phyloP scores from a whole-genome alignment of 1,284 basidiomycete genomes.

The Takashimella koratensis region DNA sequence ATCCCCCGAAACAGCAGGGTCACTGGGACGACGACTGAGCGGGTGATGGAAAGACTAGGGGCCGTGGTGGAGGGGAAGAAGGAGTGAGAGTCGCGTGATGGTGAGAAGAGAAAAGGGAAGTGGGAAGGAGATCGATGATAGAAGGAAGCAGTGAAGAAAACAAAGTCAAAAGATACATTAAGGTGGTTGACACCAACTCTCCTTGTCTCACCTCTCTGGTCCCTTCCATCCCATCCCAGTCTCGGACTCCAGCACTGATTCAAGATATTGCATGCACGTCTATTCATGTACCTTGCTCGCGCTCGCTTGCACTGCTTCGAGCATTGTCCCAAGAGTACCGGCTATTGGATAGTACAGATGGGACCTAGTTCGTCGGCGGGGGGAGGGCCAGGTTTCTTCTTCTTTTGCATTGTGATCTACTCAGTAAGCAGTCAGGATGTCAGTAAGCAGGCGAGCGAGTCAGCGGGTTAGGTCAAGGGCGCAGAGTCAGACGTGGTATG shows the following conservation, averaged over 20 bases:
- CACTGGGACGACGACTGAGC: constrained; percentile 51
- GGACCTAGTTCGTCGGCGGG: neutral
- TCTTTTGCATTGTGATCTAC: constrained; percentile 37
- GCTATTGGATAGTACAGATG: neutral
- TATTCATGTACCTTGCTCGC: too few relatives aligned
- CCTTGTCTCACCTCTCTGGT: too few relatives aligned
- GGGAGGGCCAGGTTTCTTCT: neutral
- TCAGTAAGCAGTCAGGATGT: neutral
- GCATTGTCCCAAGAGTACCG: too few relatives aligned
- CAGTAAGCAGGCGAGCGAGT: too few relatives aligned
- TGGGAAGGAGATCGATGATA: neutral
- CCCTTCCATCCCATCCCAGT: too few relatives aligned
- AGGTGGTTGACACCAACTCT: too few relatives aligned
- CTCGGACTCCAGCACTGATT: too few relatives aligned
- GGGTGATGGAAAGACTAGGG: neutral
- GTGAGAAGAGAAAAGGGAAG: neutral
- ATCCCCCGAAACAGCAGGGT: constrained; percentile 50
- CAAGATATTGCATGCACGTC: too few relatives aligned
- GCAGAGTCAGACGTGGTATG: neutral
- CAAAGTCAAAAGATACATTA: too few relatives aligned
- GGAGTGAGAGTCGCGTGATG: too few relatives aligned
- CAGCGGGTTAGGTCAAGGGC: neutral
- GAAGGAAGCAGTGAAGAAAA: neutral
- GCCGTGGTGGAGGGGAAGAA: neutral
- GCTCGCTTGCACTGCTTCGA: too few relatives aligned